Conservation (phyloP, 192 early-diverging fungal species). For the Piromyces finnis region DNA sequence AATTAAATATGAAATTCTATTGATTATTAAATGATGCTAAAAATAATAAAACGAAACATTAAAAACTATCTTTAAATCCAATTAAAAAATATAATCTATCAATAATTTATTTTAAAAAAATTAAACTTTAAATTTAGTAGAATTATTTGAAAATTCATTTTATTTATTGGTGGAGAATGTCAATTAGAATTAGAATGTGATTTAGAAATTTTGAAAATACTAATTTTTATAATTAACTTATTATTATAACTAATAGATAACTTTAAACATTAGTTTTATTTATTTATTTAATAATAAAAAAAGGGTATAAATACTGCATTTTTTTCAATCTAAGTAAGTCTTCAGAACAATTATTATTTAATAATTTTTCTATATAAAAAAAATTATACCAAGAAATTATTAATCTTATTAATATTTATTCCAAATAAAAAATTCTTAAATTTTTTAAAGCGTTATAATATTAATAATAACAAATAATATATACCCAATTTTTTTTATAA, state of each 20-base stretch:
- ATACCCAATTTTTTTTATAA: not conserved
- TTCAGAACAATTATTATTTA: not conserved
- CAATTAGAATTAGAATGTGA: too few species aligned
- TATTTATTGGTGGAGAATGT: too few species aligned
- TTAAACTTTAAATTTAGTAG: too few species aligned
- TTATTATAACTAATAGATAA: not conserved
- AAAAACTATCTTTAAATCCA: too few species aligned
- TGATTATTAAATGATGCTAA: too few species aligned
- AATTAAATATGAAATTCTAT: too few species aligned
- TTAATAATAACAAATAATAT: not conserved
- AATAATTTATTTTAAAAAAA: too few species aligned
- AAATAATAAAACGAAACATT: too few species aligned
- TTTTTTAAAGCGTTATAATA: not conserved
- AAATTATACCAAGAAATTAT: not conserved
- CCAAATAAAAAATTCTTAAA: not conserved
- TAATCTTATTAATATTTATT: not conserved
- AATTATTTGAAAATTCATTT: too few species aligned
- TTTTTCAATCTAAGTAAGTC: not conserved
- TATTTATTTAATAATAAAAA: not conserved
- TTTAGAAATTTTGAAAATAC: too few species aligned
- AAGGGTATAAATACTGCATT: not conserved
- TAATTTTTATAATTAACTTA: too few species aligned
- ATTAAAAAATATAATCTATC: too few species aligned
- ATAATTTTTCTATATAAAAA: not conserved
- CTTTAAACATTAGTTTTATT: not conserved